Conservation (phyloP, 139 green algal species). For the Edaphochlamys debaryana region DNA sequence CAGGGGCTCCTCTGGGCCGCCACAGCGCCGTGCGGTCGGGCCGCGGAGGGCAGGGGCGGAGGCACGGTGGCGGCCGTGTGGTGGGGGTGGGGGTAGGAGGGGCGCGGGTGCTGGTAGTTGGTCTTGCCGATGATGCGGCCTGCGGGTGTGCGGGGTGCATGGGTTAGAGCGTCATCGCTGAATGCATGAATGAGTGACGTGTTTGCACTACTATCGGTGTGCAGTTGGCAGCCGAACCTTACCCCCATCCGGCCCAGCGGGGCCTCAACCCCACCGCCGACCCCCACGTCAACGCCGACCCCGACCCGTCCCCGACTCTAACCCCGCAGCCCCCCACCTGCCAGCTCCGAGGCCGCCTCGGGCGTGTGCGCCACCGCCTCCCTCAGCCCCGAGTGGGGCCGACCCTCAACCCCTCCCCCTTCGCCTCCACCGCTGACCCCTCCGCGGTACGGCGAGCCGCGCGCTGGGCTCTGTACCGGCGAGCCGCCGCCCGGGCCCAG, state of each 20-base stretch:
- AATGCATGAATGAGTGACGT: not conserved
- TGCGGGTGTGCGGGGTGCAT: not conserved
- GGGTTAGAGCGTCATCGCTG: not conserved
- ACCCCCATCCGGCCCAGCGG: no score
- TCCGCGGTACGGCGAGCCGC: no score
- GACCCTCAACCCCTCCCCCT: not conserved
- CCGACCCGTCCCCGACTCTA: not conserved
- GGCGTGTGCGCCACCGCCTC: conserved; percentile 17
- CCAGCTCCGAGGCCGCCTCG: conserved; percentile 16
- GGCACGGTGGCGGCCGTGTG: not conserved
- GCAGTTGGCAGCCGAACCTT: no score
- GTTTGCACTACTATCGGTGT: no score
- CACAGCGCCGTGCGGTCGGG: no score
- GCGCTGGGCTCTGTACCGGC: no score
- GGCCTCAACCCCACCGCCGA: no score
- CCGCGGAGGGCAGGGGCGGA: no score
- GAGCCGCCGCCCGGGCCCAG: no score
- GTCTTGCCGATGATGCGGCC: conserved; percentile 32
- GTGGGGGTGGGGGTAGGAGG: not conserved
- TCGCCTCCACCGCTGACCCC: not conserved
- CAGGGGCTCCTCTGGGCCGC: no score
- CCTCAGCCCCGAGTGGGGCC: not conserved
- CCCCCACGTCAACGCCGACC: not conserved
- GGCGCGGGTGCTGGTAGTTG: conserved; percentile 35
- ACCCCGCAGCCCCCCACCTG: not conserved